These are phyloP conservation scores for Ceratobasidium sp. DNA, from an alignment of 1,284 basidiomycete species.

Conservation along the genomic window DNA sequence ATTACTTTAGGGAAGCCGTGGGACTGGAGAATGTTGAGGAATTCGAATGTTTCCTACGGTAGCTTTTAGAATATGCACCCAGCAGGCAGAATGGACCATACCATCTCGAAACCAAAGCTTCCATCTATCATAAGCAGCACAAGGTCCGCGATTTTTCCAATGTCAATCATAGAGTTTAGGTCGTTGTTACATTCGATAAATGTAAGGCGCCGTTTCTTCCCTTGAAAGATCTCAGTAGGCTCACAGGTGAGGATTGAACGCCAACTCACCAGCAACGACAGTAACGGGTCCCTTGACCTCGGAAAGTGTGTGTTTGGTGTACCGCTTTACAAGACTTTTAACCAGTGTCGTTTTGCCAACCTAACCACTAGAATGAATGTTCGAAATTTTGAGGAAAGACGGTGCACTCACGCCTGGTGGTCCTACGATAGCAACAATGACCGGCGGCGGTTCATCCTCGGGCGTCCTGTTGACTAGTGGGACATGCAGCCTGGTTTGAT, in stretches of 20 bases:
- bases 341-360: slow-evolving; percentile 95
- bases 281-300: slow-evolving; percentile 96
- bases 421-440: slow-evolving; percentile 97
- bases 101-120: slow-evolving; percentile 99
- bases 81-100: slow-evolving; percentile 57
- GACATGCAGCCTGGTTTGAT: slow-evolving; percentile 96
- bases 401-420: slow-evolving; percentile 82
- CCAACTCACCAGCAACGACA: slow-evolving; percentile 72
- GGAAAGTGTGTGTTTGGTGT: slow-evolving; percentile 93
- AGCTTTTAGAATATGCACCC: slow-evolving; percentile 6
- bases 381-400: not conserved
- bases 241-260: not conserved
- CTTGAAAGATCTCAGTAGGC: slow-evolving; percentile 46
- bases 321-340: slow-evolving; percentile 91
- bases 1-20: slow-evolving; percentile 99
- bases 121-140: slow-evolving; percentile 98
- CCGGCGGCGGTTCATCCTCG: slow-evolving; percentile 91
- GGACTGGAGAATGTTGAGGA: slow-evolving; percentile 95
- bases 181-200: slow-evolving; percentile 99
- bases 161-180: slow-evolving; percentile 97
- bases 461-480: slow-evolving; percentile 96
- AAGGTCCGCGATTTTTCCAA: slow-evolving; percentile 96
- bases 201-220: slow-evolving; percentile 93
- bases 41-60: slow-evolving; percentile 96
- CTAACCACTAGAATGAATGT: slow-evolving; percentile 50